A percentile compares a stretch with the other conserved stretches of the same genome.
Evolutionary conservation across 306 rosid species (phyloP).

Genomic region (Gillenia trifoliata): DNA sequence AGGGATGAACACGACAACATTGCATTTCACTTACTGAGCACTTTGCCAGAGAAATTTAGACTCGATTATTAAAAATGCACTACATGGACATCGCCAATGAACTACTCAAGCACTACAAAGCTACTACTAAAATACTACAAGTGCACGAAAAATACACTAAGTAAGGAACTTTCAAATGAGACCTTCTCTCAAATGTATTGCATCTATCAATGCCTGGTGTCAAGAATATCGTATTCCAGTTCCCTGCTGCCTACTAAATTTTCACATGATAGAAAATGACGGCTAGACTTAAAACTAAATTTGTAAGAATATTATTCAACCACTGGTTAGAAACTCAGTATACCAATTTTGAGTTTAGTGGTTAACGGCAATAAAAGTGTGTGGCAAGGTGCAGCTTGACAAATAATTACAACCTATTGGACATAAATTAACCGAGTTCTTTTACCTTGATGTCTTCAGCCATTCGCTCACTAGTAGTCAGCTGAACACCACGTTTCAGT

Average conservation of each 20-base stretch:
- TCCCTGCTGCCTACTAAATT: neutral
- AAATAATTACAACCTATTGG: slow-evolving; percentile 1
- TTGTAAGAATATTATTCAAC: neutral
- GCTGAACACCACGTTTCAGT: slow-evolving; percentile 95
- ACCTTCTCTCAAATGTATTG: neutral
- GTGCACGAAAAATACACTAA: neutral
- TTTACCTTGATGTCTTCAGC: slow-evolving; percentile 95
- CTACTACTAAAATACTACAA: neutral
- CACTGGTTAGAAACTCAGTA: slow-evolving; percentile 4
- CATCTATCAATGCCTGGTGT: neutral
- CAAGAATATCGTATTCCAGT: neutral
- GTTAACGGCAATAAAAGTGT: neutral
- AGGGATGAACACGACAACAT: neutral
- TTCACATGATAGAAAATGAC: neutral
- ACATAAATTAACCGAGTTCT: slow-evolving; percentile 11
- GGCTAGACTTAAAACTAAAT: neutral
- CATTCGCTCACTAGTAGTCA: slow-evolving; percentile 98
- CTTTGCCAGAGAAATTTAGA: neutral
- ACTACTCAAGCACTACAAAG: neutral
- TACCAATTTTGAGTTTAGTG: slow-evolving; percentile 11
- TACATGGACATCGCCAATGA: neutral
- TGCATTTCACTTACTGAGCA: neutral
- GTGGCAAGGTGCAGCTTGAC: slow-evolving; percentile 6
- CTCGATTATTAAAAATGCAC: neutral
- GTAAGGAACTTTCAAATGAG: neutral